phyloP scores from a whole-genome alignment of 169 alveolate genomes.

The Fabrea salina region DNA sequence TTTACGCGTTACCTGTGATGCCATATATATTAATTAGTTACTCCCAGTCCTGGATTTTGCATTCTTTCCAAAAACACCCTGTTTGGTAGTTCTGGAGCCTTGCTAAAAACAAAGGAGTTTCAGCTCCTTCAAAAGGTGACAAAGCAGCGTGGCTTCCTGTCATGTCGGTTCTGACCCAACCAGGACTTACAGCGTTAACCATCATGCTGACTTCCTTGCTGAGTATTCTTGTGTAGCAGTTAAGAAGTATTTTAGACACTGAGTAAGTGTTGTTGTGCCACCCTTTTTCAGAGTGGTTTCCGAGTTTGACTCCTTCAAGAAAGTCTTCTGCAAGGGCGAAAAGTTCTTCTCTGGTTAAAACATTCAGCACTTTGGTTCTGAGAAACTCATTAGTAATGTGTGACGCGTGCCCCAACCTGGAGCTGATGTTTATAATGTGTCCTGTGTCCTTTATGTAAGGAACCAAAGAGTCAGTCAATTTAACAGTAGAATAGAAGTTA shows the following conservation, averaged over 20 bases:
- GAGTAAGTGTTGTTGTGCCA: slow-evolving; percentile 58
- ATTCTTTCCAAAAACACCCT: not conserved
- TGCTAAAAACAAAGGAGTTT: slow-evolving; percentile 38
- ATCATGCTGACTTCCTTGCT: slow-evolving; percentile 2
- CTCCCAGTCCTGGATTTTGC: not conserved
- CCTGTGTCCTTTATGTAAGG: slow-evolving; percentile 47
- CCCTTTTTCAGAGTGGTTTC: slow-evolving; percentile 44
- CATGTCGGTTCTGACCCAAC: slow-evolving; percentile 69
- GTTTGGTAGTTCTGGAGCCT: not conserved
- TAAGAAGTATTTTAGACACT: slow-evolving; percentile 46
- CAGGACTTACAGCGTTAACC: slow-evolving; percentile 53
- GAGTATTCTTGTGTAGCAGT: slow-evolving; percentile 47
- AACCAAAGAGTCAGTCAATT: slow-evolving; percentile 51
- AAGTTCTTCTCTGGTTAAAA: slow-evolving; percentile 45
- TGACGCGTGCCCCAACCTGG: slow-evolving; percentile 41
- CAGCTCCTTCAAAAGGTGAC: slow-evolving; percentile 53
- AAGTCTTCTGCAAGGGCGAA: slow-evolving; percentile 49
- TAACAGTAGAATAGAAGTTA: slow-evolving; percentile 55
- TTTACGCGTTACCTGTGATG: not conserved
- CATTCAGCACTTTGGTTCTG: slow-evolving; percentile 36
- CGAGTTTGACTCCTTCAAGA: slow-evolving; percentile 39
- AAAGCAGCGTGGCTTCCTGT: slow-evolving; percentile 52
- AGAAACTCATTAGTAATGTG: slow-evolving; percentile 38
- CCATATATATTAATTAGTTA: not conserved
- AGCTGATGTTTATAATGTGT: slow-evolving; percentile 47